Base-by-base conservation (phyloP, 768 basidiomycete species). In the Tricholoma furcatifolium region DNA sequence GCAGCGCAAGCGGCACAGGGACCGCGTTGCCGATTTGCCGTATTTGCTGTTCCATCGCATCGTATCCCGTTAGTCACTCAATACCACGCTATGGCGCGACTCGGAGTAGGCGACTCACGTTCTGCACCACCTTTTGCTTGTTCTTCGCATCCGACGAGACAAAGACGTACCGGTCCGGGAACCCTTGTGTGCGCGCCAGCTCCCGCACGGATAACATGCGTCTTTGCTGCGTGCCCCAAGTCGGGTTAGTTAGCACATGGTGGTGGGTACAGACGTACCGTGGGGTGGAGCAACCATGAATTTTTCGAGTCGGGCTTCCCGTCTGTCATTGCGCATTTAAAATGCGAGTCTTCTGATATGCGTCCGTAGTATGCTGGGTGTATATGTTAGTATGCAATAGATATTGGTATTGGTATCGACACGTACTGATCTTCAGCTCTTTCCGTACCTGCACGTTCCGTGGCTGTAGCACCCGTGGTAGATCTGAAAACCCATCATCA, bases 11-110 rank as follows among this genome's bases (percentile, higher is more conserved):
- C 2, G 84, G 84, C 7, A 88, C 75, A 2, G 88, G 87, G 6
- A 90, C 88, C 2, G 88, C 89, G 61, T 91, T 91, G 0, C 89
- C 90, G 41, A 91, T 90, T 57, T 91, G 89, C 44, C 79, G 73
- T 51, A 84, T 73, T 82, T 86, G 85, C 89, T 91, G 56, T 20
- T 35, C n/a, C n/a, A 17, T 15, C 36, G 21, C 43, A 44, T 15
- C 59, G 53, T 56, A 44, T n/a, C n/a, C n/a, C 14, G 30, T 34
- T 21, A 36, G 1, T 6, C 50, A 4, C 9, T 8, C 10, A 15
- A n/a, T 4, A 51, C 40, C n/a, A n/a, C n/a, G n/a, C n/a, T n/a
- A n/a, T n/a, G n/a, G n/a, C n/a, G 31, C 51, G 30, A 40, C 30
- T 12, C 11, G 9, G 18, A 10, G 9, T 17, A 27, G 17, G 31